These are phyloP conservation scores for Glonium stellatum DNA, from an alignment of 495 filamentous ascomycete species.

Conservation along the genomic window DNA sequence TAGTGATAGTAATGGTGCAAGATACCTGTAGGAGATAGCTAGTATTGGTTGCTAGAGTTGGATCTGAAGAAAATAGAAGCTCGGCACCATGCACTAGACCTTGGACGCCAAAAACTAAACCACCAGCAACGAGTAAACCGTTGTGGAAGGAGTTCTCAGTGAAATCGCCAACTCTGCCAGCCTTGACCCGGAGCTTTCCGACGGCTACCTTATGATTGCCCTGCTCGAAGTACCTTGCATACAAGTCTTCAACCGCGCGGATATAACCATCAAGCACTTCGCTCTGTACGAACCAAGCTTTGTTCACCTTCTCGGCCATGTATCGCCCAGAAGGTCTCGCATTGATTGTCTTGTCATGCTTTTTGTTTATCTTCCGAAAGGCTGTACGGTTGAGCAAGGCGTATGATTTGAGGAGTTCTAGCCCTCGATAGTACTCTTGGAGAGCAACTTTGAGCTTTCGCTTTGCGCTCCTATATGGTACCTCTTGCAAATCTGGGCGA, in stretches of 20 bases:
- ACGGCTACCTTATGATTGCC: constrained; percentile 87
- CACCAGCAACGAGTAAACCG: constrained; percentile 70
- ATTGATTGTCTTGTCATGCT: constrained; percentile 86
- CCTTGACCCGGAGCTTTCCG: constrained; percentile 69
- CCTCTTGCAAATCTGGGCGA: constrained; percentile 40
- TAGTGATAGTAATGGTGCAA: constrained; percentile 14
- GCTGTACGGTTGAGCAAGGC: constrained; percentile 82
- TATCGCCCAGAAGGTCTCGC: constrained; percentile 69
- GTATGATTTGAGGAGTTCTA: constrained; percentile 88
- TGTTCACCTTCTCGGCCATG: constrained; percentile 88
- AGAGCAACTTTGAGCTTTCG: constrained; percentile 82
- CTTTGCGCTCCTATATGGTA: constrained; percentile 78
- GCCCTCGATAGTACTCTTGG: constrained; percentile 84
- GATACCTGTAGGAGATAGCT: constrained; percentile 69
- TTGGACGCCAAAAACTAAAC: constrained; percentile 65
- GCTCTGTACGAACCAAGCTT: constrained; percentile 81
- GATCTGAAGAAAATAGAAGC: constrained; percentile 38
- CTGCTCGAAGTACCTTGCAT: constrained; percentile 83
- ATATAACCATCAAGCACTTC: constrained; percentile 73
- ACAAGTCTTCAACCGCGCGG: constrained; percentile 74
- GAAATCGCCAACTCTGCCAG: constrained; percentile 58
- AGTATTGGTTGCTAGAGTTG: constrained; percentile 45
- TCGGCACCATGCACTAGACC: constrained; percentile 60
- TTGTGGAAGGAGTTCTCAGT: constrained; percentile 68
- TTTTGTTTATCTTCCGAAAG: constrained; percentile 97